Base-by-base conservation (phyloP, 805 yeast genomes). In the Sporopachydermia lactativora region DNA sequence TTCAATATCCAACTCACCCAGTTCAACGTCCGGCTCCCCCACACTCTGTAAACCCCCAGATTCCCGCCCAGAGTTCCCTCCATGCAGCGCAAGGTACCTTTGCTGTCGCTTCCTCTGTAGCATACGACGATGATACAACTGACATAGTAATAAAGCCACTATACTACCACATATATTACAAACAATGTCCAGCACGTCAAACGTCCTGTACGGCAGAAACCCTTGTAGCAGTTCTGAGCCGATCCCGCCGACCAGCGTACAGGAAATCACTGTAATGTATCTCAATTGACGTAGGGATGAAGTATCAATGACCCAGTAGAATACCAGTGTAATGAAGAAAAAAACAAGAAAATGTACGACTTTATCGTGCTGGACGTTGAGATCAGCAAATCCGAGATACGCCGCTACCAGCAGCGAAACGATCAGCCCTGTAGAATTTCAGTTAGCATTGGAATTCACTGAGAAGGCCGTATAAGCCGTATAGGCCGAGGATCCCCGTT, bases 251-350 rank as follows among this genome's bases (percentile, higher is more conserved):
- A 51, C 28, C 5, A 50, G 36, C 17, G 59, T 47, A 41, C 65
- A 60, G 3, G 55, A 59, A 13, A 54, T 37, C 11, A 58, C 28
- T 3, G 68, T 58, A 15, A 58, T 41, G 19, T 60, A 52, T 37
- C 39, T 16, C 6, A 58, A 51, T 14, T 60, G 52, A 15, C 65
- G 50, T 38, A 57, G 52, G 8, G 68, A 51, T 3, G 60, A 45
- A 5, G 60, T 45, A 41, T 64, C 69, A 4, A 64, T 43, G 16
- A 61, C 49, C 70, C 70, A 64, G 54, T 65, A 64, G 43, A 65
- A 60, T n/a, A 50, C 45, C 16, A 58, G 41, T 5, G 65, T 54
- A 15, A 64, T 46, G 16, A 58, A 37, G 39, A 64, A 60, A 44
- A 64, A 64, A 17, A 59, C 53, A 4, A 46, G 41, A 18, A 55